phyloP scores from a whole-genome alignment of 2,329 filamentous ascomycete species.

The Talaromyces verruculosus region DNA sequence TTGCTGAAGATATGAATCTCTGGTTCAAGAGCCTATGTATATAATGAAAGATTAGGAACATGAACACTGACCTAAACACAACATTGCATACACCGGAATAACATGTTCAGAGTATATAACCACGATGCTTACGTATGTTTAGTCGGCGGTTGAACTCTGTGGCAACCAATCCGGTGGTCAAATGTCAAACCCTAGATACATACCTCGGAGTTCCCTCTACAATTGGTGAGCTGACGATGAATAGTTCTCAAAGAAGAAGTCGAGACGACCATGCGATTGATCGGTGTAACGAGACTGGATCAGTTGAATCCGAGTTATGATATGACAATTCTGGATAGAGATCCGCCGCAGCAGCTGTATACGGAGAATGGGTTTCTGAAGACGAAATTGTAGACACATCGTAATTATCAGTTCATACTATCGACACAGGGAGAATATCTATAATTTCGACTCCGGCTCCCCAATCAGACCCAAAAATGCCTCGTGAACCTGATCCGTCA shows the following conservation, averaged over 20 bases:
- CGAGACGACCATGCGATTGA: neutral
- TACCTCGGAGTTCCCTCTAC: neutral
- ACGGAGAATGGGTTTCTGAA: neutral
- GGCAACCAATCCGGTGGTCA: neutral
- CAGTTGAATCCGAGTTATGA: neutral
- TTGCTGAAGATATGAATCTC: neutral
- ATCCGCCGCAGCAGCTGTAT: neutral
- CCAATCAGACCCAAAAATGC: slow-evolving; percentile 81
- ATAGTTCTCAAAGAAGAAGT: neutral
- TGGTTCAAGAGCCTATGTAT: neutral
- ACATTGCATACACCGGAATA: neutral
- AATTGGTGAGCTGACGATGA: neutral
- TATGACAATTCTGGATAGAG: neutral
- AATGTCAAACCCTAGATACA: neutral
- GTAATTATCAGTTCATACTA: neutral
- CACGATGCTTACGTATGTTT: too few species aligned
- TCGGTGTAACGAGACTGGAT: neutral
- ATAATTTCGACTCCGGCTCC: slow-evolving; percentile 56
- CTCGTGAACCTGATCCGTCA: slow-evolving; percentile 84
- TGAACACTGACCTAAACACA: neutral
- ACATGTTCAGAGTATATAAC: neutral
- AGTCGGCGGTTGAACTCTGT: neutral
- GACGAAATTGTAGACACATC: neutral
- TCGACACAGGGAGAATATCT: neutral
- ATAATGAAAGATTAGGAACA: neutral